phyloP scores from a whole-genome alignment of 805 yeast genomes.

The Kazachstania psychrophila region DNA sequence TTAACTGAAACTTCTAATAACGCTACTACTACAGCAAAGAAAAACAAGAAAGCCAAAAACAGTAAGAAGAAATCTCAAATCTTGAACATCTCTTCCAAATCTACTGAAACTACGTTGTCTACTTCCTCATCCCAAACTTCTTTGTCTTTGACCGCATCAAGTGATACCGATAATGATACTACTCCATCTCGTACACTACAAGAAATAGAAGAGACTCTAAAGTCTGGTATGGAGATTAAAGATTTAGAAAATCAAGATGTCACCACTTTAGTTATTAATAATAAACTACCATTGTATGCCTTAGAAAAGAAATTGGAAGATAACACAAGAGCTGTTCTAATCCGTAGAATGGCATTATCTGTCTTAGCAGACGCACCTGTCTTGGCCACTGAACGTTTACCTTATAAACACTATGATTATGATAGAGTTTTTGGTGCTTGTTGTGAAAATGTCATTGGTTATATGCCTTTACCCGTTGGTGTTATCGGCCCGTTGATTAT shows the following conservation, averaged over 20 bases:
- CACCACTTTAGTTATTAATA: slow-evolving; percentile 55
- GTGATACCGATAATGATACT: slow-evolving; percentile 19
- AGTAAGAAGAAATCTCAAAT: background rate
- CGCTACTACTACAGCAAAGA: too few relatives aligned
- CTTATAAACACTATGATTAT: slow-evolving; percentile 78
- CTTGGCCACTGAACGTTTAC: slow-evolving; percentile 60
- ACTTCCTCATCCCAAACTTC: slow-evolving; percentile 1
- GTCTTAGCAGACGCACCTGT: slow-evolving; percentile 74
- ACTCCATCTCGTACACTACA: background rate
- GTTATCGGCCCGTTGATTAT: slow-evolving; percentile 93
- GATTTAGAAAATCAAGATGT: slow-evolving; percentile 67
- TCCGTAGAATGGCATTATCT: slow-evolving; percentile 91
- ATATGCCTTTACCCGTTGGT: slow-evolving; percentile 93
- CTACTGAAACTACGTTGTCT: background rate
- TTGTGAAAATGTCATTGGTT: slow-evolving; percentile 97
- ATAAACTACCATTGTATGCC: slow-evolving; percentile 86
- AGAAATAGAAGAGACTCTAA: slow-evolving; percentile 38
- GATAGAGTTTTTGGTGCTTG: slow-evolving; percentile 97
- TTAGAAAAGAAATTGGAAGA: slow-evolving; percentile 86
- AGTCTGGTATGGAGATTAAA: slow-evolving; percentile 56
- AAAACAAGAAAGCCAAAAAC: background rate
- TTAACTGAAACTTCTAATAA: background rate
- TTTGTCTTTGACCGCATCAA: background rate
- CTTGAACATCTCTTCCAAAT: background rate
- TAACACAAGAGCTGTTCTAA: slow-evolving; percentile 83